A percentile compares a stretch with the other conserved stretches of the same genome.
These are phyloP conservation scores for Canavalia ensiformis DNA, from an alignment of 306 rosid species.

Conservation along the genomic window DNA sequence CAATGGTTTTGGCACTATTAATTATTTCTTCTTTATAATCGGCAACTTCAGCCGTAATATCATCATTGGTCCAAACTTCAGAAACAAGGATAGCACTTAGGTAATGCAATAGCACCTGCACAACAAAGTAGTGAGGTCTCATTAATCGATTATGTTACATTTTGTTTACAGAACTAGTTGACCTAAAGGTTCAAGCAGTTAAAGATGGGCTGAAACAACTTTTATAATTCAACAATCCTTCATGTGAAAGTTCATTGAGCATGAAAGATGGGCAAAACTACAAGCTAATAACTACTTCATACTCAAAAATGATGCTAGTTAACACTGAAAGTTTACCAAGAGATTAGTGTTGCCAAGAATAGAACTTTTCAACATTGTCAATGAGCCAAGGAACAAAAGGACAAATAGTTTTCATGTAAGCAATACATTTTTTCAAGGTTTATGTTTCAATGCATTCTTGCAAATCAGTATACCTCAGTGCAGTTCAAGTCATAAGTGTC, in stretches of 20 bases:
- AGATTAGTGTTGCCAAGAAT: slow-evolving; percentile 6
- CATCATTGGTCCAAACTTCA: slow-evolving; percentile 90
- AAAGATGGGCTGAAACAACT: slow-evolving; percentile 7
- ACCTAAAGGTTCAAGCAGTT: slow-evolving; percentile 33
- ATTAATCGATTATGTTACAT: slow-evolving; percentile 12
- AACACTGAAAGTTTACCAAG: slow-evolving; percentile 34
- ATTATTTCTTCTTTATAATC: slow-evolving; percentile 67
- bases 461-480: slow-evolving; percentile 70
- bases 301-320: slow-evolving; percentile 34
- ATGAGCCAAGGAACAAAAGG: slow-evolving; percentile 37
- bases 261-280: slow-evolving; percentile 31
- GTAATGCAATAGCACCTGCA: slow-evolving; percentile 81
- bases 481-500: slow-evolving; percentile 77
- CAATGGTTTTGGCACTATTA: slow-evolving; percentile 72
- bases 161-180: slow-evolving; percentile 23
- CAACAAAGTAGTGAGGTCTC: slow-evolving; percentile 41
- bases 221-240: slow-evolving; percentile 26
- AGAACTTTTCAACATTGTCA: slow-evolving; percentile 33
- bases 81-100: slow-evolving; percentile 82
- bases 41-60: slow-evolving; percentile 76
- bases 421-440: slow-evolving; percentile 30
- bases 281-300: slow-evolving; percentile 31
- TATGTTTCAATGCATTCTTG: slow-evolving; percentile 32
- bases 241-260: slow-evolving; percentile 32
- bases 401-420: neutral